Percentiles rank a stretch among this genome's conserved stretches.
Evolutionary conservation across 2,329 filamentous ascomycete genomes (phyloP).

Genomic region (Ampelomyces quisqualis): DNA sequence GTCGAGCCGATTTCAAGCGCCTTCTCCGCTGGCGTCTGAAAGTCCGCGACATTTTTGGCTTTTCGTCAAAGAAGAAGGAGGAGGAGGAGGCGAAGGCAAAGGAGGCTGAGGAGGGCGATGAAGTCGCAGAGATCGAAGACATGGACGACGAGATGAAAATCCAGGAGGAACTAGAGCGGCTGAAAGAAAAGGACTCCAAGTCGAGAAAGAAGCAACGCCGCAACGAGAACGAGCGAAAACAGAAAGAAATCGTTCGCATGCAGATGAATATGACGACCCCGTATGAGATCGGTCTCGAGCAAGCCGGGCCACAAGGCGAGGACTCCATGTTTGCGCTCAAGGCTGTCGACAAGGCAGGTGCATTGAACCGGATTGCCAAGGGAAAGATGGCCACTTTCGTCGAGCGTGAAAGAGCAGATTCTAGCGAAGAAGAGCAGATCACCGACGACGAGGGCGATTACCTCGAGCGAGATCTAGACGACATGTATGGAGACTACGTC

Average conservation of each 20-base stretch:
- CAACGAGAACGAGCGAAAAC: slow-evolving; percentile 89
- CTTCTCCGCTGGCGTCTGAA: slow-evolving; percentile 86
- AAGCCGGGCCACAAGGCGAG: slow-evolving; percentile 73
- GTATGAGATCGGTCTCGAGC: slow-evolving; percentile 93
- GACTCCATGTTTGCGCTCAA: slow-evolving; percentile 87
- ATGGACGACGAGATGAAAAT: slow-evolving; percentile 96
- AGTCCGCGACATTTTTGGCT: slow-evolving; percentile 86
- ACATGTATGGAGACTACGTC: slow-evolving; percentile 82
- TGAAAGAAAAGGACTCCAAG: slow-evolving; percentile 75
- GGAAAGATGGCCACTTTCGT: slow-evolving; percentile 75
- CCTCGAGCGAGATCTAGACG: slow-evolving; percentile 81
- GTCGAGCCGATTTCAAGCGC: slow-evolving; percentile 90
- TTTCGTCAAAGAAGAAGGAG: slow-evolving; percentile 71
- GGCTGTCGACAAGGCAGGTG: slow-evolving; percentile 72
- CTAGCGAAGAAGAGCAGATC: slow-evolving; percentile 52
- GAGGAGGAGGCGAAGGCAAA: slow-evolving; percentile 48
- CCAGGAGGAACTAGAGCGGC: slow-evolving; percentile 78
- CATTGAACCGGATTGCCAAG: slow-evolving; percentile 66
- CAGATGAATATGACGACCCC: slow-evolving; percentile 96
- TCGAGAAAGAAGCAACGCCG: slow-evolving; percentile 81
- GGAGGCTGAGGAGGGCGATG: slow-evolving; percentile 53
- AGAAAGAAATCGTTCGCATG: slow-evolving; percentile 92
- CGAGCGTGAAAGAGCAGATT: slow-evolving; percentile 50
- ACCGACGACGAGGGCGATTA: slow-evolving; percentile 78
- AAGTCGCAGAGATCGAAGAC: slow-evolving; percentile 77